Conservation (phyloP, 768 basidiomycete genomes). For the Naganishia onofrii region DNA sequence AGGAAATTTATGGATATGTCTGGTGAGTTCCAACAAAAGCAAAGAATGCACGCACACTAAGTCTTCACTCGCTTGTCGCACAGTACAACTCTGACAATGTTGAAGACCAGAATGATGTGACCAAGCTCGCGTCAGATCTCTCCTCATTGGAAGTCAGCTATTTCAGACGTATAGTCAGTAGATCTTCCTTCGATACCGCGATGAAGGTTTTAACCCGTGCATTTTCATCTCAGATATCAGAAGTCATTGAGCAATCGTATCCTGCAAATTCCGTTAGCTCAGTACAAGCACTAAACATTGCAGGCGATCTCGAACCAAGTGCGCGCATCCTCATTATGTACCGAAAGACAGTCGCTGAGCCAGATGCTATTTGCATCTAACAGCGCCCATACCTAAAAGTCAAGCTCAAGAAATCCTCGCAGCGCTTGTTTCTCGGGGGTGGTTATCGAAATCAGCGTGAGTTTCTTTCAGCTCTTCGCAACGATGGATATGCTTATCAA, state of each 20-base stretch:
- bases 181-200: not conserved
- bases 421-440: conserved; percentile 45
- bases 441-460: conserved; percentile 45
- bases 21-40: conserved; percentile 36
- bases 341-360: not conserved
- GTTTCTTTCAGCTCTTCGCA: conserved; percentile 4
- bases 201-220: too few species aligned
- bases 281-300: conserved; percentile 36
- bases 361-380: not conserved
- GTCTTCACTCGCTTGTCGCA: not conserved
- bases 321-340: not conserved
- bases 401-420: conserved; percentile 37
- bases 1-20: conserved; percentile 37
- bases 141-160: conserved; percentile 43
- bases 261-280: conserved; percentile 47
- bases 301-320: conserved; percentile 22
- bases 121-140: conserved; percentile 39
- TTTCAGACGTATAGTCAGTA: conserved; percentile 42
- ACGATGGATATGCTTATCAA: not conserved
- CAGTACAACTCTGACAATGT: conserved; percentile 44
- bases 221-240: conserved; percentile 27
- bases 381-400: conserved; percentile 37
- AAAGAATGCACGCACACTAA: not conserved
- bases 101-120: conserved; percentile 31
- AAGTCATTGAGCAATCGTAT: conserved; percentile 43